phyloP scores from a whole-genome alignment of 2,329 filamentous ascomycete species.

The Diatrype stigma region DNA sequence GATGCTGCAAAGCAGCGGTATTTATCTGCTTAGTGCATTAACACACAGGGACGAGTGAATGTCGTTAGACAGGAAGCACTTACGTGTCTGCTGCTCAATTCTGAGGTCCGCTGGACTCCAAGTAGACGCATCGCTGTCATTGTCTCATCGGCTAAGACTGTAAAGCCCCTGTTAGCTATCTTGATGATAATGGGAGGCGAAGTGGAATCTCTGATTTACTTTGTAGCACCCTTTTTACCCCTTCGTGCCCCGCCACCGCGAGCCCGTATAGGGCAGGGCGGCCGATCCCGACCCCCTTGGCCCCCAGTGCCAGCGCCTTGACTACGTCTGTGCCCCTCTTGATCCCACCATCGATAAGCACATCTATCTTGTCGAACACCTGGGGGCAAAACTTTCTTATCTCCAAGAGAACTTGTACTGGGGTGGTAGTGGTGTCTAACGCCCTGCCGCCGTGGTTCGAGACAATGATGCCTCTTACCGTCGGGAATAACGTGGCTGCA shows the following conservation, averaged over 20 bases:
- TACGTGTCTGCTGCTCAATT: constrained; percentile 20
- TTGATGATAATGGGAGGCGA: too few relatives aligned
- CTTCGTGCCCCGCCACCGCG: constrained; percentile 50
- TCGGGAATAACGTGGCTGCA: constrained; percentile 61
- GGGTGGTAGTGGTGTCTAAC: constrained; percentile 51
- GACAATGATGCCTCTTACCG: constrained; percentile 75
- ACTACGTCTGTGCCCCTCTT: constrained; percentile 33
- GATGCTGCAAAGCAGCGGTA: neutral
- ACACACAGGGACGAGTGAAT: neutral
- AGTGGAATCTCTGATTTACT: constrained; percentile 37
- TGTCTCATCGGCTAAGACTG: constrained; percentile 23
- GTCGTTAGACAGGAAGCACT: constrained; percentile 1
- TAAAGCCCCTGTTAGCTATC: neutral
- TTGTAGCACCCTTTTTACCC: constrained; percentile 53
- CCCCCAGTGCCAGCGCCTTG: constrained; percentile 35
- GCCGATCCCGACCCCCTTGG: constrained; percentile 38
- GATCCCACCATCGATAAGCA: constrained; percentile 34
- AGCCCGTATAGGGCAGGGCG: constrained; percentile 40
- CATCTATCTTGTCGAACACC: constrained; percentile 27
- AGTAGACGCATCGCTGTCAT: constrained; percentile 22
- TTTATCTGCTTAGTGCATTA: neutral
- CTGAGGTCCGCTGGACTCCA: constrained; percentile 17
- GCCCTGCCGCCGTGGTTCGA: constrained; percentile 89
- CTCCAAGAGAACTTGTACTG: constrained; percentile 31
- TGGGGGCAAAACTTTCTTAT: constrained; percentile 29